Percentiles rank a stretch among this genome's conserved stretches.
phyloP scores from a whole-genome alignment of 2,329 filamentous ascomycete genomes.

The Sporothrix variecibatus region DNA sequence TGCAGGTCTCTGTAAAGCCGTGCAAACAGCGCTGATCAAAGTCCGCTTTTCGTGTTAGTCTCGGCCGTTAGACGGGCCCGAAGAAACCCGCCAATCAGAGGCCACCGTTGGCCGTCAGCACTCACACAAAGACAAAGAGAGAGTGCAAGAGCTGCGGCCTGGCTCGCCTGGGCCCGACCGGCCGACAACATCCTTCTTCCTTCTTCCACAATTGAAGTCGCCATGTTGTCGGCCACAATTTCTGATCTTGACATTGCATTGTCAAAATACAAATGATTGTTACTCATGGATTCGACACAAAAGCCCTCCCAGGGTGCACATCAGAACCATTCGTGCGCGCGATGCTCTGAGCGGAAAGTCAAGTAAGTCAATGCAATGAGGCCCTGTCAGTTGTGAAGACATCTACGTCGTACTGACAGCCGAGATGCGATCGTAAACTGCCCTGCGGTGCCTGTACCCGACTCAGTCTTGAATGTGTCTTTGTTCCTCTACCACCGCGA shows the following conservation, averaged over 20 bases:
- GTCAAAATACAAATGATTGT: too few relatives aligned
- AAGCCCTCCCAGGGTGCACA: neutral
- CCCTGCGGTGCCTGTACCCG: neutral
- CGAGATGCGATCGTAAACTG: neutral
- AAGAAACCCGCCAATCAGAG: constrained; percentile 15
- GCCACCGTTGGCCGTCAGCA: neutral
- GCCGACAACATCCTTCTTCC: too few relatives aligned
- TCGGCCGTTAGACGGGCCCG: neutral
- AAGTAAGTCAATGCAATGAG: neutral
- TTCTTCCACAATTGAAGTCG: too few relatives aligned
- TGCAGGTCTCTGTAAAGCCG: neutral
- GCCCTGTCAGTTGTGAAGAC: too few relatives aligned
- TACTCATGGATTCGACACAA: neutral
- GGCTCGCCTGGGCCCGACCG: neutral
- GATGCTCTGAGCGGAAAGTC: constrained; percentile 7
- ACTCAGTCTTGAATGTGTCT: neutral
- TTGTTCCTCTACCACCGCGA: neutral
- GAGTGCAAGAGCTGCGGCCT: neutral
- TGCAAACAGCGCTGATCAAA: neutral
- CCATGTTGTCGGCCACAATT: too few relatives aligned
- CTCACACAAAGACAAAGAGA: neutral
- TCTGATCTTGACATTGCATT: too few relatives aligned
- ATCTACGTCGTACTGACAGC: too few relatives aligned
- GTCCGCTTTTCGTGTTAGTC: neutral
- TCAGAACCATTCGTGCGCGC: neutral